A percentile compares a stretch with the other conserved stretches of the same genome.
These are phyloP conservation scores for Tricharina praecox DNA, from an alignment of 495 filamentous ascomycete genomes.

Conservation along the genomic window DNA sequence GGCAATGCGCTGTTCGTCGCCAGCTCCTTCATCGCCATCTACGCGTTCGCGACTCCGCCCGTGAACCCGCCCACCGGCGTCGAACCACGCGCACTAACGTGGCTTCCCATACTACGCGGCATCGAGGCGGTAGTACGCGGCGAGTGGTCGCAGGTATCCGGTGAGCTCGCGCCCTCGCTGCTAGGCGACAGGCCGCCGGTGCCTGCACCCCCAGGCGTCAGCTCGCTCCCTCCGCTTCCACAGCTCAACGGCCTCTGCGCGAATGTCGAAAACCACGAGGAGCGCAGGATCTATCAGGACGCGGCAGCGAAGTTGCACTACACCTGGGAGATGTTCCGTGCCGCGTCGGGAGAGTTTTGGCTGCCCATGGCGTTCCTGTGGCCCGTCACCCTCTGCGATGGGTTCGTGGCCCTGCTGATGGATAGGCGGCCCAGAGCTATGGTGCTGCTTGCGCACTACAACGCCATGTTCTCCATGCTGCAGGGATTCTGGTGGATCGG, in stretches of 20 bases:
- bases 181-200: too few species aligned
- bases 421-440: not conserved
- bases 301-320: not conserved
- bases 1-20: conserved; percentile 4
- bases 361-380: conserved; percentile 1
- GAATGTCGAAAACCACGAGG: not conserved
- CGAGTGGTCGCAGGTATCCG: not conserved
- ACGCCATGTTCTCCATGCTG: not conserved
- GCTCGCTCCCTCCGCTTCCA: conserved; percentile 1
- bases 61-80: not conserved
- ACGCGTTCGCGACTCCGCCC: conserved; percentile 2
- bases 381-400: not conserved
- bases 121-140: not conserved
- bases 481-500: conserved; percentile 9
- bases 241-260: not conserved
- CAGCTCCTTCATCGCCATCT: conserved; percentile 4
- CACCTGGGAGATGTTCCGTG: not conserved
- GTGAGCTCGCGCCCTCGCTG: not conserved
- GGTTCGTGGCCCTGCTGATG: not conserved
- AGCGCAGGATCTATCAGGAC: not conserved
- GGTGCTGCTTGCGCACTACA: conserved; percentile 3
- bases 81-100: not conserved
- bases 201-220: not conserved
- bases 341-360: conserved; percentile 2
- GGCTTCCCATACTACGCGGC: conserved; percentile 3